These are phyloP conservation scores for Lepidium sativum DNA, from an alignment of 345 rosid species.

Conservation along the genomic window DNA sequence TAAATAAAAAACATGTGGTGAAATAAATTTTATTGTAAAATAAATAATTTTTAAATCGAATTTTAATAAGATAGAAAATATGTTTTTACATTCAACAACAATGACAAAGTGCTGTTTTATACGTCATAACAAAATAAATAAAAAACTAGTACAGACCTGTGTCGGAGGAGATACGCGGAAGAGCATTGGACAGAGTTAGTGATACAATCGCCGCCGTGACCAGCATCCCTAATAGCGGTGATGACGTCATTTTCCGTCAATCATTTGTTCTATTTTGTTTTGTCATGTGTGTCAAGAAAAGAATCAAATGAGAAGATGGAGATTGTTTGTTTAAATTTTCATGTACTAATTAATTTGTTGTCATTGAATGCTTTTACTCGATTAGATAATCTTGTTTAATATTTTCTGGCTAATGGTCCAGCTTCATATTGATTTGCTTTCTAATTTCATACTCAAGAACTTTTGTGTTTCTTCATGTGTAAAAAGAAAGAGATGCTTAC, in stretches of 20 bases:
- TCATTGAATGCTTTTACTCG: background rate
- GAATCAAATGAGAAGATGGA: background rate
- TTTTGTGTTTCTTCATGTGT: background rate
- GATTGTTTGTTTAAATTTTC: background rate
- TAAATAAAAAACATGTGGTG: too few species aligned
- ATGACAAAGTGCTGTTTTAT: too few species aligned
- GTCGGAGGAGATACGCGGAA: constrained; percentile 6
- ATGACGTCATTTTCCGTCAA: constrained; percentile 1
- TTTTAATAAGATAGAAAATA: too few species aligned
- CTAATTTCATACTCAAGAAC: background rate
- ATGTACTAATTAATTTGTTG: background rate
- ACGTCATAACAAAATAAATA: background rate
- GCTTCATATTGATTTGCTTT: background rate
- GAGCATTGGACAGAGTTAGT: background rate
- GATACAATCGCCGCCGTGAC: background rate
- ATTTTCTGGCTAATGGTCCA: background rate
- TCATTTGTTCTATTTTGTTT: background rate
- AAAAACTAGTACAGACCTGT: background rate
- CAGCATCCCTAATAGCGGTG: background rate
- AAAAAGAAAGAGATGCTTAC: background rate
- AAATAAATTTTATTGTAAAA: too few species aligned
- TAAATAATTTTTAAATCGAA: too few species aligned
- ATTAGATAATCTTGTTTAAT: background rate
- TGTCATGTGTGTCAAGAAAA: background rate
- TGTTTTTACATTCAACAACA: background rate